Evolutionary conservation across 306 rosid genomes (phyloP).

Genomic region (Trifolium repens): DNA sequence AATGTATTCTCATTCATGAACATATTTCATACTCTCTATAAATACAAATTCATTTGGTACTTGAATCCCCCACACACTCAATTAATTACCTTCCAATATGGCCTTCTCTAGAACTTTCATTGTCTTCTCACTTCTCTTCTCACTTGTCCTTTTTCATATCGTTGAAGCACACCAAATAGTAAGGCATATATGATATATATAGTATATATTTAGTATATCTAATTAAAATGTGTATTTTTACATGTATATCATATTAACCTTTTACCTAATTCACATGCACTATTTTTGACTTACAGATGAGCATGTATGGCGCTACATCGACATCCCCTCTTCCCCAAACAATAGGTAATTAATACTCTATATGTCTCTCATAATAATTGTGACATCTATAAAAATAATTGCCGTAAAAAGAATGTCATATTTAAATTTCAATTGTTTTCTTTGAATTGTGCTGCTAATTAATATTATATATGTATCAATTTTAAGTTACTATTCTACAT

Average conservation of each 20-base stretch:
- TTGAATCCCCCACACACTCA: neutral
- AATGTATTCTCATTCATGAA: no score
- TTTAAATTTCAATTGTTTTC: no score
- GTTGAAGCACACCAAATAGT: conserved; percentile 38
- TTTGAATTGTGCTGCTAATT: no score
- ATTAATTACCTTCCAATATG: conserved; percentile 1
- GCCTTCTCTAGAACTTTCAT: conserved; percentile 30
- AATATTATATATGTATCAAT: no score
- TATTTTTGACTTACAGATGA: conserved; percentile 9
- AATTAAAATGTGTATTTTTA: no score
- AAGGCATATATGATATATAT: neutral
- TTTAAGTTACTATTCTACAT: no score
- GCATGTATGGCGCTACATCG: conserved; percentile 2
- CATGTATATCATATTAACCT: no score
- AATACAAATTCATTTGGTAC: neutral
- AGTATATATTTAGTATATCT: no score
- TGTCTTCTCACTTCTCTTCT: conserved; percentile 30
- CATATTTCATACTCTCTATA: conserved; percentile 2
- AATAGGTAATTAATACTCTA: conserved; percentile 28
- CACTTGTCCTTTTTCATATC: conserved; percentile 30
- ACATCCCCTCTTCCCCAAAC: conserved; percentile 37
- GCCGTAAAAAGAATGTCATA: no score
- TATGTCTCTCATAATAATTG: no score
- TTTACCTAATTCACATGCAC: neutral
- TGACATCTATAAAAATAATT: no score